Conservation (phyloP, 2,329 filamentous ascomycete species). For the Botryotinia globosa region DNA sequence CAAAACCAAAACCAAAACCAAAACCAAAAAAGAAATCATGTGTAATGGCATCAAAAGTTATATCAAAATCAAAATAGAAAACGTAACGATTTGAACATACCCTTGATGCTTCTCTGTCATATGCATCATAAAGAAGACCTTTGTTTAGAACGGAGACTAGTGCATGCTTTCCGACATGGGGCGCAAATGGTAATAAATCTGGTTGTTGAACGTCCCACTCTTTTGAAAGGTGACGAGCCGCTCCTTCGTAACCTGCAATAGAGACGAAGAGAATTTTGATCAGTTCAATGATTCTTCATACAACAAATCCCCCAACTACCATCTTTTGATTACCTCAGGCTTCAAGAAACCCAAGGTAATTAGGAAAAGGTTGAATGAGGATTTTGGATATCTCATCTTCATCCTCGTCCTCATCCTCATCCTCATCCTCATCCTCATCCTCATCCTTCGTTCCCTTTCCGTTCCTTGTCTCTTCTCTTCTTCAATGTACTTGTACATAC, state of each 20-base stretch:
- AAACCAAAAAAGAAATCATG: not conserved
- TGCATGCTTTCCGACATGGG: constrained; percentile 62
- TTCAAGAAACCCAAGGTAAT: not conserved
- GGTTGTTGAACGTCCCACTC: constrained; percentile 64
- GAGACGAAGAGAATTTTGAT: constrained; percentile 20
- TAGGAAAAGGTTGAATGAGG: not conserved
- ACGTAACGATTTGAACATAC: constrained; percentile 26
- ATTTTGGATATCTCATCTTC: not conserved
- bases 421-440: not conserved
- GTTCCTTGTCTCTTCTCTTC: not conserved
- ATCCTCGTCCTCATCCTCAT: not conserved
- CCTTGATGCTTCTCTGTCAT: constrained; percentile 50
- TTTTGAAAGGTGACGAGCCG: constrained; percentile 65
- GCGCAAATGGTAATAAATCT: constrained; percentile 61
- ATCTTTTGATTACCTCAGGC: not conserved
- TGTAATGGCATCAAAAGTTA: not conserved
- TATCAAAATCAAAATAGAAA: not conserved
- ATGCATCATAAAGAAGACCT: constrained; percentile 58
- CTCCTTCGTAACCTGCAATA: constrained; percentile 62
- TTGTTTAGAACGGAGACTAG: constrained; percentile 62
- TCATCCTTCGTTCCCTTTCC: not conserved
- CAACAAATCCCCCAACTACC: not conserved
- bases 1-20: too few relatives aligned
- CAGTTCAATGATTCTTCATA: constrained; percentile 18
- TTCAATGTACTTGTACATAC: constrained; percentile 30